phyloP scores from a whole-genome alignment of 768 basidiomycete species.

The Mrakia gelida region DNA sequence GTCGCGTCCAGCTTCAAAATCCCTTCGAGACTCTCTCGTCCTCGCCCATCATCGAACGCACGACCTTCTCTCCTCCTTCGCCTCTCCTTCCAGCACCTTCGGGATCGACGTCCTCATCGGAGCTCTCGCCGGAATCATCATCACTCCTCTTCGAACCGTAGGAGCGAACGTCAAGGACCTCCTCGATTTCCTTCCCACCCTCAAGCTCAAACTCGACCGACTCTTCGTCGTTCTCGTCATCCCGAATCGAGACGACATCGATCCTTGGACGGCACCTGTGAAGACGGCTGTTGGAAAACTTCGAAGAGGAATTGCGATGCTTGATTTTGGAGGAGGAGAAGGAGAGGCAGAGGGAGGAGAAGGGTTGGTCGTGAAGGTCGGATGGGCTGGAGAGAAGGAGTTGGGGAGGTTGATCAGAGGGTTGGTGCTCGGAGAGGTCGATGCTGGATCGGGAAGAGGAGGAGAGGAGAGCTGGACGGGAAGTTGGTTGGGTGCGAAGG shows the following conservation, averaged over 20 bases:
- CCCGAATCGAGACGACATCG: background rate
- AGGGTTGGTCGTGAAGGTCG: background rate
- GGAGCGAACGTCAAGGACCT: background rate
- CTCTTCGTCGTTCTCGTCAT: conserved; percentile 2
- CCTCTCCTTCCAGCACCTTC: background rate
- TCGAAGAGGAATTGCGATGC: conserved; percentile 2
- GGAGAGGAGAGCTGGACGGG: conserved; percentile 12
- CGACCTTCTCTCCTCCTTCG: background rate
- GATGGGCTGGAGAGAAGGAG: conserved; percentile 2
- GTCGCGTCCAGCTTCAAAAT: background rate
- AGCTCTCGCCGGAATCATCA: background rate
- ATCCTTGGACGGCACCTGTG: background rate
- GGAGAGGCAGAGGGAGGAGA: background rate
- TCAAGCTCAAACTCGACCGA: conserved; percentile 1
- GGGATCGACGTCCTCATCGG: conserved; percentile 5
- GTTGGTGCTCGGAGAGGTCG: background rate
- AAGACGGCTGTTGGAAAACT: background rate
- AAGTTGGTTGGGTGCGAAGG: conserved; percentile 4
- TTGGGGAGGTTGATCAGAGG: conserved; percentile 3
- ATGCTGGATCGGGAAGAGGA: background rate
- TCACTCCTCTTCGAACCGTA: background rate
- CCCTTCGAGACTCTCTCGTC: background rate
- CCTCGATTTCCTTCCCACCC: background rate
- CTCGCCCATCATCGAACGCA: background rate
- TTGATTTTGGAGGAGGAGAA: background rate